Percentiles rank a stretch among this genome's conserved stretches.
These are phyloP conservation scores for Phylloporus sp. DNA, from an alignment of 768 basidiomycete species.

Conservation along the genomic window DNA sequence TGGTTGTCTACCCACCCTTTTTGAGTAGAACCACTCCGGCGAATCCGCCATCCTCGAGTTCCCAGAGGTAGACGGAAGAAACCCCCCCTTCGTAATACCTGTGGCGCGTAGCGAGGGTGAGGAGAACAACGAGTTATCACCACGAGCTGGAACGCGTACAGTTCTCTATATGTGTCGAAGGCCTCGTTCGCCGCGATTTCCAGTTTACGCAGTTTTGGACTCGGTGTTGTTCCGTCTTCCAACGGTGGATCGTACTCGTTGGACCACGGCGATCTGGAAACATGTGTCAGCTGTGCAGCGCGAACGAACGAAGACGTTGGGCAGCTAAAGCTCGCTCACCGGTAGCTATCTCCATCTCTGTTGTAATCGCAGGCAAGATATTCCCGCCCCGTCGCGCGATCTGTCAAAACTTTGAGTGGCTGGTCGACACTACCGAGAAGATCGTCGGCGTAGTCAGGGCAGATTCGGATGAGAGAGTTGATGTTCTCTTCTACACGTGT, in stretches of 20 bases:
- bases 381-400: slow-evolving; percentile 78
- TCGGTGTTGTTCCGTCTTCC: slow-evolving; percentile 85
- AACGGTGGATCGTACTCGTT: slow-evolving; percentile 92
- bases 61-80: slow-evolving; percentile 97
- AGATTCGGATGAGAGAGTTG: slow-evolving; percentile 70
- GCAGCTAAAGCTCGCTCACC: slow-evolving; percentile 40
- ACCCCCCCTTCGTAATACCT: slow-evolving; percentile 99
- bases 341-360: slow-evolving; percentile 84
- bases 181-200: slow-evolving; percentile 94
- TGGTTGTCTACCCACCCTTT: slow-evolving; percentile 59
- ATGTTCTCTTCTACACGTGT: slow-evolving; percentile 86
- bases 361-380: slow-evolving; percentile 95
- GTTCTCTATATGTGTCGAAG: slow-evolving; percentile 95
- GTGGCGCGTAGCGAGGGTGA: slow-evolving; percentile 3
- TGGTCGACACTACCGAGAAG: slow-evolving; percentile 93
- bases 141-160: slow-evolving; percentile 46
- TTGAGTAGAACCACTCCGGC: slow-evolving; percentile 96
- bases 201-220: slow-evolving; percentile 79
- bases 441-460: slow-evolving; percentile 94
- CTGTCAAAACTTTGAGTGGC: slow-evolving; percentile 77
- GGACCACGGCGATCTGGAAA: slow-evolving; percentile 90
- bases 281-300: slow-evolving; percentile 11
- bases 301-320: neutral
- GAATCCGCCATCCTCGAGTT: slow-evolving; percentile 92
- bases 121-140: neutral